These are phyloP conservation scores for Epichloe gansuensis DNA, from an alignment of 2,329 filamentous ascomycete genomes.

Conservation along the genomic window DNA sequence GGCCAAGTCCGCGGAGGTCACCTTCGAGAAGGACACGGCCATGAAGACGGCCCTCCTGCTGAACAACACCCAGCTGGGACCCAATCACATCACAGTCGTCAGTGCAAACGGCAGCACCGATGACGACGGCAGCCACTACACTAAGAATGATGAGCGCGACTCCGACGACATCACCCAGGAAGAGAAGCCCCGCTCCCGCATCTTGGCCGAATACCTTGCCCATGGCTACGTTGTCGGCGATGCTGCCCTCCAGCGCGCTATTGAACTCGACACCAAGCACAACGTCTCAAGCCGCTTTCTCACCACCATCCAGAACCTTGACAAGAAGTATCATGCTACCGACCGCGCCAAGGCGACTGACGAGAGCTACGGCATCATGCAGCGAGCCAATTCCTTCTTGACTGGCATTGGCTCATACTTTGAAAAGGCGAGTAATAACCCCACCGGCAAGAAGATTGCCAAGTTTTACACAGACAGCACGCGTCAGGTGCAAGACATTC, in stretches of 20 bases:
- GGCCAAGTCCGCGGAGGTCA: conserved; percentile 76
- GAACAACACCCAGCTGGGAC: conserved; percentile 88
- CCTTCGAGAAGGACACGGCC: conserved; percentile 92
- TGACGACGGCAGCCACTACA: conserved; percentile 45
- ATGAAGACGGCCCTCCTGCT: conserved; percentile 94
- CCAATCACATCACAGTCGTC: conserved; percentile 67
- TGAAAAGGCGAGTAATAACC: conserved; percentile 78
- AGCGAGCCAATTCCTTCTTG: conserved; percentile 52
- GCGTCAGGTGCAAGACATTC: conserved; percentile 88
- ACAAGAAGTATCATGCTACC: conserved; percentile 74
- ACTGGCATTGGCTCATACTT: conserved; percentile 75
- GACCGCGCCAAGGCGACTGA: conserved; percentile 79
- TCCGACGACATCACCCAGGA: conserved; percentile 73
- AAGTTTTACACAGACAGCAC: conserved; percentile 76
- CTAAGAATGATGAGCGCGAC: conserved; percentile 43
- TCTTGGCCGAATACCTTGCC: conserved; percentile 90
- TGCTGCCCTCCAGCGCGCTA: conserved; percentile 63
- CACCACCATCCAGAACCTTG: conserved; percentile 59
- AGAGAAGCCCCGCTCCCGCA: conserved; percentile 89
- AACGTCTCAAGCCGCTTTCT: conserved; percentile 74
- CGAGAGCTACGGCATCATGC: conserved; percentile 67
- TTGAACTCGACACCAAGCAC: conserved; percentile 82
- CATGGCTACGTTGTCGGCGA: conserved; percentile 80
- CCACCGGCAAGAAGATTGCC: conserved; percentile 77
- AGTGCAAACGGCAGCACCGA: conserved; percentile 52